Evolutionary conservation across 441 rosid genomes (phyloP), one percentile per base, ranked within the genome.

Genomic region (Arabidopsis hybrid): DNA sequence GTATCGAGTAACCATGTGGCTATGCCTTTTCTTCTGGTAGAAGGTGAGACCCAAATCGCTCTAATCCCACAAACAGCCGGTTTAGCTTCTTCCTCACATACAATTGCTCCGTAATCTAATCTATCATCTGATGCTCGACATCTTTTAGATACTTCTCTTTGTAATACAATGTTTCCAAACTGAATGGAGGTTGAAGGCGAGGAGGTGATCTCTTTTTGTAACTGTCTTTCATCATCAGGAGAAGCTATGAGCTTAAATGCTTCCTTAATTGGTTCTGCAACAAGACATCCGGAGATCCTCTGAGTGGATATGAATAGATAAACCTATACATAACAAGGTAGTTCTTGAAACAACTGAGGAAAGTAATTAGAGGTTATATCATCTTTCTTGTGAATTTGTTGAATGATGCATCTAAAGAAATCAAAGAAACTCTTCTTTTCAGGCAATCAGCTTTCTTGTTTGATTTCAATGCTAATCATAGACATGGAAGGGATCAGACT

Each of bases 31-130:
- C 92, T 87, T 86, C 98, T 83, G 77, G 88, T 87, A 53, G 85
- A 82, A 35, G 98, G 96, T 68, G 95, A 73, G 60, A 92, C 95
- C 99, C 99, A 92, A 39, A 92, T 79, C 3, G 93, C 98, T 85
- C 99, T 84, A 39, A 95, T 74, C 65, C 99, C 97, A 61, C 97
- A 95, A n/a, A 79, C 52, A 74, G 87, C 91, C 1, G 81, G 76
- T 69, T 79, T 79, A 43, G 88, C 81, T 76, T 80, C 85, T 60
- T 84, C 83, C 72, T 86, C 89, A 75, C 91, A 90, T 17, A 82
- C 69, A 63, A 85, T 76, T 21, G 87, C 86, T 72, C 90, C 87
- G 65, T 64, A 69, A 34, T 83, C 78, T 26, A 66, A 16, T 31
- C 73, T 80, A 16, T 36, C 51, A 11, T 34, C 69, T 46, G 82